Evolutionary conservation across 2,329 filamentous ascomycete species (phyloP).

Genomic region (Oidium heveae): DNA sequence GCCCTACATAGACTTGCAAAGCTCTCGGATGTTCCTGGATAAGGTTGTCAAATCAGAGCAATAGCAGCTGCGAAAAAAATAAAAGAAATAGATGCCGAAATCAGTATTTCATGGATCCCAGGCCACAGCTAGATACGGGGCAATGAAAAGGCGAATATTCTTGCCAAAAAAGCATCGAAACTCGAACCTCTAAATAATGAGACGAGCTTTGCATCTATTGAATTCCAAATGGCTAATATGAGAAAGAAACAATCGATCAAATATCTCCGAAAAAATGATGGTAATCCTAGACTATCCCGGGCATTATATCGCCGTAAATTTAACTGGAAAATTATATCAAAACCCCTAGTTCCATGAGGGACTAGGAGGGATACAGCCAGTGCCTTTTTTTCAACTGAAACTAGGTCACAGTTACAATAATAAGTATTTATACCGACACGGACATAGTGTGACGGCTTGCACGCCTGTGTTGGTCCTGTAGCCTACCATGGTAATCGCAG

Average conservation of each 20-base stretch:
- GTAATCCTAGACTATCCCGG: not conserved
- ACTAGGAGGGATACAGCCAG: not conserved
- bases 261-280: not conserved
- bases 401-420: not conserved
- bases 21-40: not conserved
- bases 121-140: not conserved
- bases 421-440: not conserved
- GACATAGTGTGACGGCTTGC: no score
- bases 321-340: not conserved
- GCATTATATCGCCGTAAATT: not conserved
- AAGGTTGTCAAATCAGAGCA: not conserved
- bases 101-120: not conserved
- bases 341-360: not conserved
- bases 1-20: not conserved
- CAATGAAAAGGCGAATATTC: not conserved
- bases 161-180: not conserved
- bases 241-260: not conserved
- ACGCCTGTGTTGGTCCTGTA: no score
- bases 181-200: not conserved
- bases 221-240: no score
- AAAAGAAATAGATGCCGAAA: not conserved
- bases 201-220: not conserved
- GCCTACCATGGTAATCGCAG: no score
- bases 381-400: not conserved
- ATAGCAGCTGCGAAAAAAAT: not conserved